Evolutionary conservation across 179 eudicot species (phyloP).

Genomic region (Gypsophila paniculata): DNA sequence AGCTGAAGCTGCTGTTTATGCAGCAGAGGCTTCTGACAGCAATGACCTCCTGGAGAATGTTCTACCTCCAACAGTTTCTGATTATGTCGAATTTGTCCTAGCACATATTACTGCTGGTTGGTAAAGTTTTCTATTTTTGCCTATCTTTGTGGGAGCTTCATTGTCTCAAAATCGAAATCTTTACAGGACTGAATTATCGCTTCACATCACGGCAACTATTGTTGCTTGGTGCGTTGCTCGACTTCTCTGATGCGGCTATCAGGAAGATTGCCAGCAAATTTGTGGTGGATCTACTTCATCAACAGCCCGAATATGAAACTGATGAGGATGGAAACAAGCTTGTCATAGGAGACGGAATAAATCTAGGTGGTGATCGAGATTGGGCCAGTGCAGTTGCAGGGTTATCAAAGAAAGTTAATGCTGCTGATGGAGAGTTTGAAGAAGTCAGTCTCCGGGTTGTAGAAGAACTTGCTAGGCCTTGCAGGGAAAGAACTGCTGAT

Average conservation of each 20-base stretch:
- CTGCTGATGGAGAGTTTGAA: conserved; percentile 88
- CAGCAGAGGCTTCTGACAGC: conserved; percentile 85
- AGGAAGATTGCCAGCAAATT: conserved; percentile 69
- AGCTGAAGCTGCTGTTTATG: conserved; percentile 91
- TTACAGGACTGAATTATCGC: conserved; percentile 68
- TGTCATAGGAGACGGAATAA: conserved; percentile 87
- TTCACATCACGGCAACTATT: conserved; percentile 85
- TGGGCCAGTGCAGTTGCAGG: conserved; percentile 84
- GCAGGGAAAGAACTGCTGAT: conserved; percentile 94
- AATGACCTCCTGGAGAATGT: conserved; percentile 81
- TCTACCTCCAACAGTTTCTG: conserved; percentile 74
- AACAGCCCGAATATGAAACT: conserved; percentile 57
- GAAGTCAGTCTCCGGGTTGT: conserved; percentile 63
- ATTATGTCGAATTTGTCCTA: conserved; percentile 71
- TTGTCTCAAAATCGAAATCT: conserved; percentile 18
- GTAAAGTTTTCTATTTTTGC: conserved; percentile 24
- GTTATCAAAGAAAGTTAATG: conserved; percentile 68
- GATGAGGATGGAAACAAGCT: conserved; percentile 58
- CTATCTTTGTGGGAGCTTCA: conserved; percentile 10
- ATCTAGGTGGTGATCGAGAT: conserved; percentile 78
- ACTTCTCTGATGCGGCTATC: conserved; percentile 82
- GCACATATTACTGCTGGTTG: conserved; percentile 82
- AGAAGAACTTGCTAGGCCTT: conserved; percentile 80
- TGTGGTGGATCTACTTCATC: conserved; percentile 56
- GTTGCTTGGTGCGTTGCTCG: conserved; percentile 84